Evolutionary conservation across 495 filamentous ascomycete species (phyloP), one percentile per base, ranked within the genome.

Genomic region (Penicillium alfredii): DNA sequence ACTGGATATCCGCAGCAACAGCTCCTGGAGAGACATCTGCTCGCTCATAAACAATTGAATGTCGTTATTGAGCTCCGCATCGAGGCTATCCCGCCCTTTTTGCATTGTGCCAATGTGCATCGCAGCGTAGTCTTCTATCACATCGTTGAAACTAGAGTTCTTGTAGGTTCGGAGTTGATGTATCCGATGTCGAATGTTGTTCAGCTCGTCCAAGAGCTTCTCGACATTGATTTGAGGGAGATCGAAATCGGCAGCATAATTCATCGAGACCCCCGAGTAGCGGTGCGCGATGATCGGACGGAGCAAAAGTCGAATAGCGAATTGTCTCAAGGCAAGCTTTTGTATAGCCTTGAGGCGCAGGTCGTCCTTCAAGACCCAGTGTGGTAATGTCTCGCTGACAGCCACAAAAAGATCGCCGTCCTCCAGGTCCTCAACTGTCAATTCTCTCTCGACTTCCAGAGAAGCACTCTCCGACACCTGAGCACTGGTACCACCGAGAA

Each of bases 291-390:
- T 55, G 4, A 49, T 41, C 12, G 64, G 65, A 10, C 67, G 57
- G 5, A 71, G 45, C 7, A 71, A 24, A 19, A 69, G 26, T 17
- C 67, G 49, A 20, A 69, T 61, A 3, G 60, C 57, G n/a, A 71
- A 64, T 46, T 71, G 63, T 32, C 55, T 66, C 32, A 66, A 23
- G 4, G 64, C 64, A 8, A 71, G 47, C 25, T 60, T 65, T 28
- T 65, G 60, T 10, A 71, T 60, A 12, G 53, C 63, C 37, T 69
- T 68, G 16, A 58, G 50, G 7, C 61, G 60, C 24, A 57, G 30
- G n/a, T 48, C 20, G 19, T 64, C 62, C 14, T 40, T 22, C 8
- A 44, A 38, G 13, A 58, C 49, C 61, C 62, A 66, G 7, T 36
- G 12, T 4, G 60, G 53, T 15, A 60, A 14, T 7, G 47, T 36